Conservation (phyloP, 2,329 filamentous ascomycete species). For the Colletotrichum horii region DNA sequence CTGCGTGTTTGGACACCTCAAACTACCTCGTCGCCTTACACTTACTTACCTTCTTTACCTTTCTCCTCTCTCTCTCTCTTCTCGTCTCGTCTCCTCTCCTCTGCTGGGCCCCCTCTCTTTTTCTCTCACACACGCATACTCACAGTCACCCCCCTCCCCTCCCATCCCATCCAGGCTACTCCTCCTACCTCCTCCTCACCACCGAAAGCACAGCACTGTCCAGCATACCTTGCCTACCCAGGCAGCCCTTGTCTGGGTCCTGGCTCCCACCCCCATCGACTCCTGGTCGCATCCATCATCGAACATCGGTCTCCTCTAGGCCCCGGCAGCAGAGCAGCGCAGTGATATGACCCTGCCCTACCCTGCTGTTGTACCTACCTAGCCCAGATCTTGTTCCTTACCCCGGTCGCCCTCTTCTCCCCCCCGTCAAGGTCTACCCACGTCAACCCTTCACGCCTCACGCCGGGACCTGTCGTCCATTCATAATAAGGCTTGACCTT, state of each 20-base stretch:
- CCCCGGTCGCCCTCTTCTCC: constrained; percentile 7
- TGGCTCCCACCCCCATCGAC: constrained; percentile 1
- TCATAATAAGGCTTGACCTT: constrained; percentile 24
- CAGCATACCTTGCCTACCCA: constrained; percentile 7
- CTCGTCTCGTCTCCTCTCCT: background rate
- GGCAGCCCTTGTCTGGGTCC: constrained; percentile 13
- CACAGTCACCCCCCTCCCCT: background rate
- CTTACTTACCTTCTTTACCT: background rate
- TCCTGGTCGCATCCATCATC: constrained; percentile 19
- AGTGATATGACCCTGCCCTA: constrained; percentile 21
- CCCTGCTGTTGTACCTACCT: constrained; percentile 13
- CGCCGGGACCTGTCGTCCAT: constrained; percentile 22
- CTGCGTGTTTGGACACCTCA: background rate
- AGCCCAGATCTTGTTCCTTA: constrained; percentile 22
- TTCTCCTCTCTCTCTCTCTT: background rate
- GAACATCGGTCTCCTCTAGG: constrained; percentile 11
- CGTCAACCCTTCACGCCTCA: constrained; percentile 22
- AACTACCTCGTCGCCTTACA: background rate
- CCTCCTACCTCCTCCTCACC: background rate
- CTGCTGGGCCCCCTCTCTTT: background rate
- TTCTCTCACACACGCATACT: background rate
- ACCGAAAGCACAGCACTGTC: constrained; percentile 3
- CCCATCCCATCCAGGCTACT: background rate
- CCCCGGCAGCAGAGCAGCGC: constrained; percentile 4
- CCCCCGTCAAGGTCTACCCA: constrained; percentile 16